Base-by-base conservation (phyloP, 495 filamentous ascomycete species). In the Podospora conica region DNA sequence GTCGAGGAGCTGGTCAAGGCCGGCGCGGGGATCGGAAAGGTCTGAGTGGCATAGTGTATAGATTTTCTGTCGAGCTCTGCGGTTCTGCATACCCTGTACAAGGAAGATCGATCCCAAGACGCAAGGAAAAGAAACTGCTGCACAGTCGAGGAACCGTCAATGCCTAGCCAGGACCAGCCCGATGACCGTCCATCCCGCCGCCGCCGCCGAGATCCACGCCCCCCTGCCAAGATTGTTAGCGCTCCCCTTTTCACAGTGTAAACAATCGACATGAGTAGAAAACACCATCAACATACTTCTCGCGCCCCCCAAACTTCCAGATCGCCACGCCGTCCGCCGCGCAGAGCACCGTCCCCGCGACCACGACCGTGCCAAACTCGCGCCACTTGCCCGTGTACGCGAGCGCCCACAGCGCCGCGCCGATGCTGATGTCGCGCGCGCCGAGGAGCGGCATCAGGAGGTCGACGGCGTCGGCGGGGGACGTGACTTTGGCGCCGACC, bases 11-110 rank as follows among this genome's bases (percentile, higher is more conserved):
- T 77, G 22, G 80, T 82, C 40, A 69, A 71, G 60, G 65, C 63
- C 5, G 78, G 77, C 23, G 76, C 73, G 21, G 79, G 78, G 11
- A 40, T 81, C 9, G 77, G 79, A 8, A 82, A 77, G 73, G 75
- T 81, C 24, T 63, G 57, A 58, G 11, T 9, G 55, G 22, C 25
- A 10, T 59, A 29, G 11, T 10, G 24, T 53, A 33, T n/a, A 48
- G 5, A n/a, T n/a, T 48, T 33, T 48, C 15, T 48, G 15, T 48
- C 33, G 15, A 48, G 3, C 11, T 31, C 11, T 31, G 29, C 29
- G 29, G 3, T n/a, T n/a, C 15, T 18, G 33, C 15, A 48, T 18
- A 48, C 6, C n/a, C 33, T 48, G 33, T n/a, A 48, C 33, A 48
- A 48, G 33, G 11, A 48, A 48, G 33, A 48, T 48, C 15, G 33